Percentiles rank a stretch among this genome's conserved stretches.
Conservation (phyloP, 73 alveolate genomes). For the Blepharisma stoltei region DNA sequence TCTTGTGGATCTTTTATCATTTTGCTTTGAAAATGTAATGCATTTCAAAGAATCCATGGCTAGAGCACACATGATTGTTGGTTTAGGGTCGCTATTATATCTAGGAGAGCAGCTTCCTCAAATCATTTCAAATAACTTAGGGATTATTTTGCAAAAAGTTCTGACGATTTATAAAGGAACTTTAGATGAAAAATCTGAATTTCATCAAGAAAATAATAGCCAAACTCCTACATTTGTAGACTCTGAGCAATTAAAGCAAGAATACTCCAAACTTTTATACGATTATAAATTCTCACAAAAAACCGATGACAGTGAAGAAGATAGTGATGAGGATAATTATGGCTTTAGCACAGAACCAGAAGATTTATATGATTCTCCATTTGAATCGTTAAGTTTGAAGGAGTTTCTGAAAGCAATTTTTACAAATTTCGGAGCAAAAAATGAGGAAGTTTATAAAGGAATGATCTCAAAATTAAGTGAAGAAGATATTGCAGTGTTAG, state of each 20-base stretch:
- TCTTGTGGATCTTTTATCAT: neutral
- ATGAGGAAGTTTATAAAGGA: too few relatives aligned
- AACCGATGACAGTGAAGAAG: conserved; percentile 39
- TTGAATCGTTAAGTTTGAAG: neutral
- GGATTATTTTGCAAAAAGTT: conserved; percentile 37
- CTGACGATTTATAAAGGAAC: conserved; percentile 21
- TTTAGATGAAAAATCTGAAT: too few relatives aligned
- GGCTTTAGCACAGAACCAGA: neutral
- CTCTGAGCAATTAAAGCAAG: too few relatives aligned
- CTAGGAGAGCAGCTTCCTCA: conserved; percentile 8
- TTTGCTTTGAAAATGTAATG: conserved; percentile 13
- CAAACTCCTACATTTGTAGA: too few relatives aligned
- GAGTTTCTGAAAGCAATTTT: neutral
- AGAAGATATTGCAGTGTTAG: too few relatives aligned
- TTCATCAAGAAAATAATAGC: too few relatives aligned
- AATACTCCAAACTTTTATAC: too few relatives aligned
- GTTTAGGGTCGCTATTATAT: conserved; percentile 7
- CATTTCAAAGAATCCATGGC: conserved; percentile 3
- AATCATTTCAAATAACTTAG: conserved; percentile 32
- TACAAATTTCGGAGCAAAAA: too few relatives aligned
- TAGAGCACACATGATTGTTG: neutral
- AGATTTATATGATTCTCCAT: conserved; percentile 8
- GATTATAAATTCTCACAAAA: too few relatives aligned
- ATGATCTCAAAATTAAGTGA: too few relatives aligned
- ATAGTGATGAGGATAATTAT: conserved; percentile 30